phyloP scores from a whole-genome alignment of 2,329 filamentous ascomycete species.

The Daldinia sp. region DNA sequence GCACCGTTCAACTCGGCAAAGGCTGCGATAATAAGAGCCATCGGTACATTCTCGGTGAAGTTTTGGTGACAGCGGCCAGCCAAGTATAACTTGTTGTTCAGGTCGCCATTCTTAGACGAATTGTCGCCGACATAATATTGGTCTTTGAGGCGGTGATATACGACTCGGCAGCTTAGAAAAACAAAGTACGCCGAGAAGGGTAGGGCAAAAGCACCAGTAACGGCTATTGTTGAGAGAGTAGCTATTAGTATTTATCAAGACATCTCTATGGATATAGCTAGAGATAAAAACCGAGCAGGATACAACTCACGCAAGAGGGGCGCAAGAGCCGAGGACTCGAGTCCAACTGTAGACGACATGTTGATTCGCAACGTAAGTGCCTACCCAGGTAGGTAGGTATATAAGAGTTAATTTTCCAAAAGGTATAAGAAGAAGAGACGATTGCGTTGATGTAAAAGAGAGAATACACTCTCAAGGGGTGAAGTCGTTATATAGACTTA shows the following conservation, averaged over 20 bases:
- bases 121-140: conserved; percentile 44
- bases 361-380: not conserved
- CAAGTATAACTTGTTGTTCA: conserved; percentile 40
- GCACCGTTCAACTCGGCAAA: conserved; percentile 47
- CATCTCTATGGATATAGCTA: not conserved
- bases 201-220: conserved; percentile 45
- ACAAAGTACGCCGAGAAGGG: conserved; percentile 47
- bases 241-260: not conserved
- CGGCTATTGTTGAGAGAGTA: conserved; percentile 32
- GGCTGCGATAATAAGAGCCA: conserved; percentile 44
- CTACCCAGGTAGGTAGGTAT: not conserved
- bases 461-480: not conserved
- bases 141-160: conserved; percentile 39
- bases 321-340: conserved; percentile 28
- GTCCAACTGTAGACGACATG: conserved; percentile 32
- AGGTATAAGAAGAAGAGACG: not conserved
- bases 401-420: not conserved
- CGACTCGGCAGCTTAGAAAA: conserved; percentile 44
- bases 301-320: conserved; percentile 36
- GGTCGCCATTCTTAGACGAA: conserved; percentile 30
- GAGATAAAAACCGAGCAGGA: not conserved
- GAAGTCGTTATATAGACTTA: not conserved
- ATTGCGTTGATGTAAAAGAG: not conserved
- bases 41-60: conserved; percentile 47
- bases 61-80: conserved; percentile 43